Base-by-base conservation (phyloP, 2,329 filamentous ascomycete genomes). In the Cladophialophora yegresii region DNA sequence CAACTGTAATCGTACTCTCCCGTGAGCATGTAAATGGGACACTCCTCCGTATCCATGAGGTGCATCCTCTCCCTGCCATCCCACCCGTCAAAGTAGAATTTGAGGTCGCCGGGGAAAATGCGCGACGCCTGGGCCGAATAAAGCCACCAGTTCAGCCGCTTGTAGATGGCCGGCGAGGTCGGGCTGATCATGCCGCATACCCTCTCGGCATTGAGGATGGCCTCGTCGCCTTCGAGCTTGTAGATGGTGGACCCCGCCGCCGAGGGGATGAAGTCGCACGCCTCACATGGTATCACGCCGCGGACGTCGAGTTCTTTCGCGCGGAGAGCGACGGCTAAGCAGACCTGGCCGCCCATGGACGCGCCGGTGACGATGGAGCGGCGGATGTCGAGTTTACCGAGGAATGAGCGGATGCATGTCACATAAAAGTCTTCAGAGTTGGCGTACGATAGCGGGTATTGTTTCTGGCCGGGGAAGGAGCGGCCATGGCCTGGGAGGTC, bases 21-120 rank as follows among this genome's bases (percentile, higher is more conserved):
- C 0, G 80, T 83, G 32, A 83, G 73, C 79, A 83, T 82, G 71
- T 78, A 83, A 0, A 83, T 79, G 1, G 81, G 81, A 62, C 81
- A 83, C 59, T 72, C 75, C 65, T 78, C 77, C 3, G 78, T 81
- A 64, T 83, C 77, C 69, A 83, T 82, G 8, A 72, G 72, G 0
- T 72, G 72, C 54, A 82, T 74, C 63, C 80, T 76, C 4, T 74
- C 71, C 30, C 81, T 77, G 10, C 79, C 80, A 67, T 83, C 81
- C 75, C 77, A 83, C 43, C 80, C 80, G 51, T 78, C 78, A 57
- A 82, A 82, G 74, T 81, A 82, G 71, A 82, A 82, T 69, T 82
- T 79, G 10, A 82, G 72, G 62, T 82, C 80, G 22, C 80, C 80
- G 67, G 82, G 80, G 73, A 83, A 82, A 51, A 83, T 79, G 0